Conservation (phyloP, 2,329 filamentous ascomycete species). For the Venturia asperata region DNA sequence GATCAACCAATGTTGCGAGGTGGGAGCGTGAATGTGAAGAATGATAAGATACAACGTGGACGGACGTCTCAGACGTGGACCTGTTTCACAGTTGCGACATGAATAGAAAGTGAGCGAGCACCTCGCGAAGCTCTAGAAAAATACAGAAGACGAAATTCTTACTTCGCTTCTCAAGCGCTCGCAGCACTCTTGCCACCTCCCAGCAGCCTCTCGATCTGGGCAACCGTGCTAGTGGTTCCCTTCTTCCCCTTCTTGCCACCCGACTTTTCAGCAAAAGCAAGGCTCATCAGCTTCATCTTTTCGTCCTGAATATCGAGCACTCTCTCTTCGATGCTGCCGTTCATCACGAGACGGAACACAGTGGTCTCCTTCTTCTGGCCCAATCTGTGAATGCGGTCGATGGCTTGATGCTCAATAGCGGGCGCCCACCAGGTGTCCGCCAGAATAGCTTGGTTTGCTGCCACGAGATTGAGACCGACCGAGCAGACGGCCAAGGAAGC, state of each 20-base stretch:
- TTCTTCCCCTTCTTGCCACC: constrained; percentile 43
- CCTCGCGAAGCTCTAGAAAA: too few species aligned
- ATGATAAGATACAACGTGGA: too few species aligned
- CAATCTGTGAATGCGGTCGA: constrained; percentile 79
- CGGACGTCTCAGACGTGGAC: too few species aligned
- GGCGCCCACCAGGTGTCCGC: constrained; percentile 86
- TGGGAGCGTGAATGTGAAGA: too few species aligned
- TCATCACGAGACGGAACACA: constrained; percentile 75
- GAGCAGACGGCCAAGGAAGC: constrained; percentile 76
- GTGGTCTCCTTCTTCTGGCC: constrained; percentile 74
- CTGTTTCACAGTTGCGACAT: too few species aligned
- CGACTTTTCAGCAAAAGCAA: constrained; percentile 70
- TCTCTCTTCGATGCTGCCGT: constrained; percentile 71
- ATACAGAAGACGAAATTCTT: too few species aligned
- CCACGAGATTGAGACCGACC: constrained; percentile 78
- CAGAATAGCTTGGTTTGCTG: constrained; percentile 78
- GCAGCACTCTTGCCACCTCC: constrained; percentile 20
- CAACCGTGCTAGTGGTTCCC: constrained; percentile 43
- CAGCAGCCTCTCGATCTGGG: constrained; percentile 37
- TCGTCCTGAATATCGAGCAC: constrained; percentile 71
- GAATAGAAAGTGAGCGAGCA: too few species aligned
- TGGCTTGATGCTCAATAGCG: constrained; percentile 84
- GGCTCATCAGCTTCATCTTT: constrained; percentile 69
- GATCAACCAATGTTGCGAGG: too few species aligned
- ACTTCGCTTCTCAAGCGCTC: background rate